These are phyloP conservation scores for Brettanomyces custersianus DNA, from an alignment of 805 yeast species.

Conservation along the genomic window DNA sequence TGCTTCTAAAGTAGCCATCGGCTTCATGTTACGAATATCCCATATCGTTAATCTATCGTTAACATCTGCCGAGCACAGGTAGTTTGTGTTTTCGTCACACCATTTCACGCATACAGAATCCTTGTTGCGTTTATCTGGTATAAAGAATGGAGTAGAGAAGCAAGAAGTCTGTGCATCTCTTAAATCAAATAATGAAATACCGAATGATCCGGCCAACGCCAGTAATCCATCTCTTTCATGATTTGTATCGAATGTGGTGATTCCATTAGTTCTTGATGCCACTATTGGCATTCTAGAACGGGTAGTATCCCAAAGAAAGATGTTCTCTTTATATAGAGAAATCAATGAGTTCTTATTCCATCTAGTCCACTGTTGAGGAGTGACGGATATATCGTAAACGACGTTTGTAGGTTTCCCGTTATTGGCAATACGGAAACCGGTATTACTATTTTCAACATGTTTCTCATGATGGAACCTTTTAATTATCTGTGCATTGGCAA, in stretches of 20 bases:
- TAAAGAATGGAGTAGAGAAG: slow-evolving; percentile 28
- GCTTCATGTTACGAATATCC: slow-evolving; percentile 60
- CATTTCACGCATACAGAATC: slow-evolving; percentile 44
- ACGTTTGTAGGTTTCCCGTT: slow-evolving; percentile 14
- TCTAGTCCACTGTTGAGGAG: slow-evolving; percentile 32
- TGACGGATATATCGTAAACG: slow-evolving; percentile 28
- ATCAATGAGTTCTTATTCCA: slow-evolving; percentile 40
- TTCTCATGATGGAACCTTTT: slow-evolving; percentile 73
- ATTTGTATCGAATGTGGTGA: slow-evolving; percentile 42
- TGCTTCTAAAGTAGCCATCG: slow-evolving; percentile 44
- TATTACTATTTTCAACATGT: slow-evolving; percentile 32
- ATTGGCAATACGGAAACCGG: slow-evolving; percentile 5
- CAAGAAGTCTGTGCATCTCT: slow-evolving; percentile 28
- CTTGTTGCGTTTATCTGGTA: slow-evolving; percentile 27
- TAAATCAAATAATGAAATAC: slow-evolving; percentile 66
- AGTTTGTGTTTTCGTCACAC: slow-evolving; percentile 52
- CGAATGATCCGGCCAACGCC: slow-evolving; percentile 63
- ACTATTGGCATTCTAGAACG: slow-evolving; percentile 51
- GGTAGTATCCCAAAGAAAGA: slow-evolving; percentile 71
- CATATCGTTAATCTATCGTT: slow-evolving; percentile 51
- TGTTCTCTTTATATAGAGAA: slow-evolving; percentile 55
- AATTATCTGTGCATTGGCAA: slow-evolving; percentile 58
- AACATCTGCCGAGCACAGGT: slow-evolving; percentile 56
- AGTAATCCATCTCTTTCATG: slow-evolving; percentile 39
- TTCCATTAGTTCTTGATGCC: slow-evolving; percentile 42